Evolutionary conservation across 129 eudicot genomes (phyloP), one percentile per base, ranked within the genome.

Genomic region (Chrysanthemum lavandulifolium): DNA sequence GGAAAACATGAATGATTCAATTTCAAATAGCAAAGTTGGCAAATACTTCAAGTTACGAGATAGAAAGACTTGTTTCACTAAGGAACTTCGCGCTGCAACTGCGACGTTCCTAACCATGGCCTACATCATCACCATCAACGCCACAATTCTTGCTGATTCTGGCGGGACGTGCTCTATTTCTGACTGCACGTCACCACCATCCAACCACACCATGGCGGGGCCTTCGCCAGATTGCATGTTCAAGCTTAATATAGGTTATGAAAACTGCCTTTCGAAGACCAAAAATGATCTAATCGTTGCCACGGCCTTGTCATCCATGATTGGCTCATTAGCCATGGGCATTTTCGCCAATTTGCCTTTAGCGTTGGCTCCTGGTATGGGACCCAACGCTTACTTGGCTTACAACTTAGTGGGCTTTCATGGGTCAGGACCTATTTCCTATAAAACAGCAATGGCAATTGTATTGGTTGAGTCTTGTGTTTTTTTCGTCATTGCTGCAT

Each of bases 281-380:
- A 92, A 86, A 62, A 80, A 68, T 21, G 97, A 92, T 73, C 94
- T 92, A 2, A 83, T 92, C 48, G 89, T 89, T 5, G 91, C 89
- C 7, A 92, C 97, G 3, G 85, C 88, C 8, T 71, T 89, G 76
- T 77, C 96, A 3, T 85, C 97, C 12, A 89, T 86, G 90, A 80
- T 92, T 31, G 97, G 96, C 1, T 92, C 94, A 10, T 65, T 89
- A 40, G 94, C 91, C 25, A 92, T 92, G 97, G 97, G 97, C 40
- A 25, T 85, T 4, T 82, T 92, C 1, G 96, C 94, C 14, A 89
- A 92, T 51, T 81, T 92, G 55, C 96, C 96, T 6, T 58, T 92
- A 29, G 97, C 83, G 13, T 56, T 89, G 77, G 97, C 97, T 51
- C 97, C 97, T 0, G 97, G 96, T 0, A 92, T 92, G 97, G 97